Evolutionary conservation across 2,329 filamentous ascomycete species (phyloP), one percentile per base, ranked within the genome.

Genomic region (Diaporthe amygdali): DNA sequence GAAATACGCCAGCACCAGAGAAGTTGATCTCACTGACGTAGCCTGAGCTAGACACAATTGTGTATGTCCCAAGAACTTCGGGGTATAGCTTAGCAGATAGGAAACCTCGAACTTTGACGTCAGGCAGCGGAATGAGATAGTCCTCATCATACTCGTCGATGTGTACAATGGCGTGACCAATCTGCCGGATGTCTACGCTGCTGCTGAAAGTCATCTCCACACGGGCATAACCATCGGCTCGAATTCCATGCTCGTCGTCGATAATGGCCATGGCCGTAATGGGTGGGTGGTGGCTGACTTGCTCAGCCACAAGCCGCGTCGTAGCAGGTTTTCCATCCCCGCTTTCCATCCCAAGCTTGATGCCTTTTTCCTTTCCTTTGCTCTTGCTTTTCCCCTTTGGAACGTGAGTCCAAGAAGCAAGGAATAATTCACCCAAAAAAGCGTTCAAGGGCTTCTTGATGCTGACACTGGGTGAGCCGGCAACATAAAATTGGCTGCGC

Each of bases 361-460:
- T 27, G 30, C 56, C 66, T 34, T 66, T 64, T 9, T 54, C 49
- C 2, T 56, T 55, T 0, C 51, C 49, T 25, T 46, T 66, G 49
- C 27, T 12, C n/a, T 52, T 66, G 63, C 30, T 49, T 25, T 52
- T 63, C 14, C 76, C 76, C 27, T 69, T 52, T 25, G 75, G 64
- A 20, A 73, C 68, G 27, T 83, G 79, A 1, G 74, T 78, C 82
- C 82, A 85, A 0, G 77, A 78, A 0, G 82, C 83, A 1, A 88
- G 74, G 74, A 87, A 88, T 1, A 87, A 71, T 76, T 88, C 86
- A 20, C 86, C 86, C 0, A 88, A 78, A 64, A 88, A 88, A 8
- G 86, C 85, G 71, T 88, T 88, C 8, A 88, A 81, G 2, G 86
- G 86, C 74, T 88, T 88, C 77, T 86, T 86, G 77, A 87, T 86